Percentiles rank a stretch among this genome's conserved stretches.
These are phyloP conservation scores for Hyaloscypha variabilis DNA, from an alignment of 495 filamentous ascomycete genomes.

Conservation along the genomic window DNA sequence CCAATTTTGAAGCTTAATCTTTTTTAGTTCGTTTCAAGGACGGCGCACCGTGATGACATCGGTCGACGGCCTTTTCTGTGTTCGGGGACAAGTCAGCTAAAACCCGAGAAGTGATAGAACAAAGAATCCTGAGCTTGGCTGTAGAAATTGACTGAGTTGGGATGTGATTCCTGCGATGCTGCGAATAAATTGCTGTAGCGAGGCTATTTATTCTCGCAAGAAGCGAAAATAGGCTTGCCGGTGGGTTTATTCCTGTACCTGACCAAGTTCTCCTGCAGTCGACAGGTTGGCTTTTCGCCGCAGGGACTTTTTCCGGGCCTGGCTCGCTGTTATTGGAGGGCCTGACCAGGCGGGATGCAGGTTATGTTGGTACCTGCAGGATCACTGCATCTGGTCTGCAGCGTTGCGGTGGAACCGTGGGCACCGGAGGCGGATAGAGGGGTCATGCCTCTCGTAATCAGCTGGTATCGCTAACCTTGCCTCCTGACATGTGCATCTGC, in stretches of 20 bases:
- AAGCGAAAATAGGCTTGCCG: neutral
- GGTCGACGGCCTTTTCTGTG: neutral
- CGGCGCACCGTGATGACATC: neutral
- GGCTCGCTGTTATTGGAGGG: neutral
- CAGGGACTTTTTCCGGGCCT: neutral
- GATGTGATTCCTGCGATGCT: neutral
- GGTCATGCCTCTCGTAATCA: neutral
- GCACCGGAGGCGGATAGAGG: neutral
- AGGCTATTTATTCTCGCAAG: neutral
- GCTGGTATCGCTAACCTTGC: neutral
- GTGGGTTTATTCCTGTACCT: neutral
- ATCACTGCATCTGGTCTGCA: no score
- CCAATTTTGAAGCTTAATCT: neutral
- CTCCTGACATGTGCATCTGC: slow-evolving; percentile 1
- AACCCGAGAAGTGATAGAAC: neutral
- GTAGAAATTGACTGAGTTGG: neutral
- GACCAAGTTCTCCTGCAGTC: neutral
- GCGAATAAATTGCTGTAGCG: neutral
- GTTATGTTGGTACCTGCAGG: neutral
- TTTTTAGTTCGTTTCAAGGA: neutral
- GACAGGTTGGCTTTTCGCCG: neutral
- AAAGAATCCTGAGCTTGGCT: neutral
- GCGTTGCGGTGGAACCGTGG: neutral
- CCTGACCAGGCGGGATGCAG: neutral
- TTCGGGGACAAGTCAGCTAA: neutral